Evolutionary conservation across 1,284 basidiomycete genomes (phyloP).

Genomic region (Cutaneotrichosporon daszewskae): DNA sequence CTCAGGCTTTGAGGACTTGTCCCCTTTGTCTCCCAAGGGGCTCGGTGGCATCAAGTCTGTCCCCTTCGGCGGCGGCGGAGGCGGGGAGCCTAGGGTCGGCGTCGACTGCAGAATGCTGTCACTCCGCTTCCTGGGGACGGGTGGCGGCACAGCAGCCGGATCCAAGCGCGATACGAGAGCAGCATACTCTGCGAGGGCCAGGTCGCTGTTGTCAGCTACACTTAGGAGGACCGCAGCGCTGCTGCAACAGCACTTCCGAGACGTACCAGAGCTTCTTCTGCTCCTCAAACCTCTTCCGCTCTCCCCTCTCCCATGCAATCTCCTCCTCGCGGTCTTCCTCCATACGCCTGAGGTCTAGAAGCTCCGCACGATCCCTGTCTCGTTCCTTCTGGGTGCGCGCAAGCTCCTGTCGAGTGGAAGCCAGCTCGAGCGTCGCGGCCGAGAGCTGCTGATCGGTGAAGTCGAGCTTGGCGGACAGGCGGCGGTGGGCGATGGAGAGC

Average conservation of each 20-base stretch:
- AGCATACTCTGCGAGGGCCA: constrained; percentile 41
- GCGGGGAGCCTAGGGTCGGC: constrained; percentile 2
- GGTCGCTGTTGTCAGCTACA: constrained; percentile 30
- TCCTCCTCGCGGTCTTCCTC: constrained; percentile 63
- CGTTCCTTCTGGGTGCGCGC: constrained; percentile 58
- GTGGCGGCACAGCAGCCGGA: constrained; percentile 34
- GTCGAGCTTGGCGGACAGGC: constrained; percentile 45
- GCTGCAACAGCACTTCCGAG: neutral
- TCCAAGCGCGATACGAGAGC: constrained; percentile 37
- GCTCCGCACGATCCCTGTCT: constrained; percentile 29
- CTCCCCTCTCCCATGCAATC: constrained; percentile 36
- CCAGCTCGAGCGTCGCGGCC: constrained; percentile 42
- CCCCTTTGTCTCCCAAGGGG: neutral
- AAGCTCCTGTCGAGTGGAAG: constrained; percentile 54
- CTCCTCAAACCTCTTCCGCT: constrained; percentile 40
- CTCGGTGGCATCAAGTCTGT: neutral
- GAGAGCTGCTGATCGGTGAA: constrained; percentile 34
- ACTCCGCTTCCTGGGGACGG: constrained; percentile 16
- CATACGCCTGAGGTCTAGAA: constrained; percentile 31
- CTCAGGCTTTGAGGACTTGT: neutral
- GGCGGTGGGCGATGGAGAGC: constrained; percentile 46
- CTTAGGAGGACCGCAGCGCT: neutral
- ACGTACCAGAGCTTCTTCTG: constrained; percentile 44
- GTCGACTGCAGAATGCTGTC: constrained; percentile 21
- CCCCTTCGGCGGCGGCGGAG: neutral